Percentiles rank a stretch among this genome's conserved stretches.
phyloP scores from a whole-genome alignment of 805 yeast species.

The Lipomyces sp. region DNA sequence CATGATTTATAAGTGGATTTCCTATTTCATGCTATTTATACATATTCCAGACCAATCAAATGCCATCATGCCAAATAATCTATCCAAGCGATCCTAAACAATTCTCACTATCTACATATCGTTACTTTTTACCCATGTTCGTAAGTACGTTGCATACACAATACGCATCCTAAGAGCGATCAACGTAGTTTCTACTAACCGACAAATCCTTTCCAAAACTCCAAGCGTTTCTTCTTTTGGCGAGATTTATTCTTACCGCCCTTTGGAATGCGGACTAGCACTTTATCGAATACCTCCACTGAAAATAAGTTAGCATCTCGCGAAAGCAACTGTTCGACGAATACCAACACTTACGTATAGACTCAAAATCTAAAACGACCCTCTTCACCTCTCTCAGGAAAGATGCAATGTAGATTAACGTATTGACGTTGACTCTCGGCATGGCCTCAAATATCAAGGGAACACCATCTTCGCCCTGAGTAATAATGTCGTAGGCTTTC shows the following conservation, averaged over 20 bases:
- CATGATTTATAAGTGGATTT: background rate
- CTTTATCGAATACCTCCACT: slow-evolving; percentile 44
- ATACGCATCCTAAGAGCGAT: background rate
- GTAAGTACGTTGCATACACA: background rate
- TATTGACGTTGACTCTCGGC: slow-evolving; percentile 51
- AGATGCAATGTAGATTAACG: slow-evolving; percentile 49
- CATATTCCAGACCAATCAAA: background rate
- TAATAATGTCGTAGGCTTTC: slow-evolving; percentile 40
- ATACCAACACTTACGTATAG: slow-evolving; percentile 14
- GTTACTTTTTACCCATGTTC: background rate
- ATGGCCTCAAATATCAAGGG: slow-evolving; percentile 48
- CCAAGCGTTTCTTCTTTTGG: slow-evolving; percentile 44
- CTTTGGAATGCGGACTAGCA: slow-evolving; percentile 45
- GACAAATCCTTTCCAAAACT: slow-evolving; percentile 43
- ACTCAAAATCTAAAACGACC: slow-evolving; percentile 39
- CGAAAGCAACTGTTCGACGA: background rate
- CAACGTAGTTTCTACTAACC: slow-evolving; percentile 18
- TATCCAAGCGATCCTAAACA: background rate
- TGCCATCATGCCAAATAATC: background rate
- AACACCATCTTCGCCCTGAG: slow-evolving; percentile 43
- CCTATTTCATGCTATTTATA: background rate
- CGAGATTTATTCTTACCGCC: slow-evolving; percentile 44
- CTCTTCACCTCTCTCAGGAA: slow-evolving; percentile 48
- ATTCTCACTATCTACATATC: background rate
- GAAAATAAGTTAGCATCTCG: slow-evolving; percentile 1